Evolutionary conservation across 1,139 yeast species (phyloP).

Genomic region (Zygoascus sp.): DNA sequence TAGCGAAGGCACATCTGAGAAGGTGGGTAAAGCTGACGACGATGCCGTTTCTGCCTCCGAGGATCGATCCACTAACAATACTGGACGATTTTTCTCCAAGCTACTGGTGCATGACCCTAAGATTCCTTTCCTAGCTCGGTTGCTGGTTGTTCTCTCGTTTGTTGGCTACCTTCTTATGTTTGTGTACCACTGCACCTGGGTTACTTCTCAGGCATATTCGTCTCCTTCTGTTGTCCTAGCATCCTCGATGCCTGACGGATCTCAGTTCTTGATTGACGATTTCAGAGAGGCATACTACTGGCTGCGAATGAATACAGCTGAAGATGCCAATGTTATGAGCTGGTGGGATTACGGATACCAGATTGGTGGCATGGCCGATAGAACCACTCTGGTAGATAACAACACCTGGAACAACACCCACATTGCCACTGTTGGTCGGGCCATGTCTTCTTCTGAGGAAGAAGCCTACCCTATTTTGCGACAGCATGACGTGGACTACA

Average conservation of each 20-base stretch:
- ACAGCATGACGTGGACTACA: constrained; percentile 93
- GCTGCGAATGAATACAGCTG: constrained; percentile 96
- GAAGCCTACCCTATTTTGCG: constrained; percentile 81
- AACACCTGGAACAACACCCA: constrained; percentile 99
- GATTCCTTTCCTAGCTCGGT: constrained; percentile 47
- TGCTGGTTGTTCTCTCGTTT: constrained; percentile 66
- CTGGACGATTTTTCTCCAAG: constrained; percentile 15
- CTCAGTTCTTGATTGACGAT: constrained; percentile 83
- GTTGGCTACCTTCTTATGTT: constrained; percentile 71
- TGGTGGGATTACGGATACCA: constrained; percentile 99
- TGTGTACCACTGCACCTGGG: constrained; percentile 97
- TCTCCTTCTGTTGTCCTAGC: constrained; percentile 97
- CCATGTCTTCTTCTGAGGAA: constrained; percentile 89
- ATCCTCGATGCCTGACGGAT: constrained; percentile 78
- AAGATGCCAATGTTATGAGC: constrained; percentile 93
- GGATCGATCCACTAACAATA: constrained; percentile 18
- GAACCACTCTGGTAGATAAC: constrained; percentile 97
- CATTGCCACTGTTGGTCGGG: constrained; percentile 99
- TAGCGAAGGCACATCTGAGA: constrained; percentile 13
- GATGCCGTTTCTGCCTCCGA: constrained; percentile 12
- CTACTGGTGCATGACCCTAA: constrained; percentile 19
- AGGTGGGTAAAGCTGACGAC: constrained; percentile 14
- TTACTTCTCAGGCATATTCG: constrained; percentile 90
- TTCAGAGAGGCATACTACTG: constrained; percentile 98
- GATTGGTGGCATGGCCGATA: constrained; percentile 99